phyloP scores from a whole-genome alignment of 1,139 yeast species.

The Hemisphaericaspora subhashii region DNA sequence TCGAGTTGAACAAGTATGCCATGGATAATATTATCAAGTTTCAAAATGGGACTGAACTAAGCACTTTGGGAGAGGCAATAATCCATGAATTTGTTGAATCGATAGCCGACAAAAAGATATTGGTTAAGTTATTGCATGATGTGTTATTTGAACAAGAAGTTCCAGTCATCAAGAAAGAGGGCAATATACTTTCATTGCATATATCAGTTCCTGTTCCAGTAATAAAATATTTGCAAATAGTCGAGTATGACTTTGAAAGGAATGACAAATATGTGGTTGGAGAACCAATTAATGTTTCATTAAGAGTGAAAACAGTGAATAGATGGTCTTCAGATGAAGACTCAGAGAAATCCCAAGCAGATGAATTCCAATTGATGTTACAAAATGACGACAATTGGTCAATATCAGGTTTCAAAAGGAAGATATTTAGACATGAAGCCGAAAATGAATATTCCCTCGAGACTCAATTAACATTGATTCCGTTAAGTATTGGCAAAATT shows the following conservation, averaged over 20 bases:
- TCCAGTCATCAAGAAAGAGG: conserved; percentile 1
- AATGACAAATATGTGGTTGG: conserved; percentile 57
- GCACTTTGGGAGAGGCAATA: conserved; percentile 15
- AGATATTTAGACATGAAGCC: conserved; percentile 40
- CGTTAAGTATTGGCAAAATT: conserved; percentile 74
- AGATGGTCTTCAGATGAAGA: conserved; percentile 38
- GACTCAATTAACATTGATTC: conserved; percentile 57
- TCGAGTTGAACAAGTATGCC: conserved; percentile 42
- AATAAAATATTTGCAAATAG: conserved; percentile 50
- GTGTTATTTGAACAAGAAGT: conserved; percentile 6
- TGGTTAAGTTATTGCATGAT: conserved; percentile 16
- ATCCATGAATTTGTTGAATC: conserved; percentile 18
- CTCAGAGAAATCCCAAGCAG: conserved; percentile 2
- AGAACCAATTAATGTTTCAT: conserved; percentile 50
- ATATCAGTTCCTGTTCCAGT: conserved; percentile 57
- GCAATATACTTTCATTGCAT: conserved; percentile 23
- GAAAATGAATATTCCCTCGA: conserved; percentile 15
- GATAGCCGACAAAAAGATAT: conserved; percentile 13
- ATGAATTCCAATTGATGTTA: conserved; percentile 28
- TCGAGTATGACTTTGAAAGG: conserved; percentile 43
- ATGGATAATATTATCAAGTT: conserved; percentile 27
- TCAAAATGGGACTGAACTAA: conserved; percentile 20
- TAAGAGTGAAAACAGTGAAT: conserved; percentile 46
- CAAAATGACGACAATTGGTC: conserved; percentile 60
- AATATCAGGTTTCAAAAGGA: conserved; percentile 61